These are phyloP conservation scores for Pseudocercospora fuligena DNA, from an alignment of 2,329 filamentous ascomycete species.

Conservation along the genomic window DNA sequence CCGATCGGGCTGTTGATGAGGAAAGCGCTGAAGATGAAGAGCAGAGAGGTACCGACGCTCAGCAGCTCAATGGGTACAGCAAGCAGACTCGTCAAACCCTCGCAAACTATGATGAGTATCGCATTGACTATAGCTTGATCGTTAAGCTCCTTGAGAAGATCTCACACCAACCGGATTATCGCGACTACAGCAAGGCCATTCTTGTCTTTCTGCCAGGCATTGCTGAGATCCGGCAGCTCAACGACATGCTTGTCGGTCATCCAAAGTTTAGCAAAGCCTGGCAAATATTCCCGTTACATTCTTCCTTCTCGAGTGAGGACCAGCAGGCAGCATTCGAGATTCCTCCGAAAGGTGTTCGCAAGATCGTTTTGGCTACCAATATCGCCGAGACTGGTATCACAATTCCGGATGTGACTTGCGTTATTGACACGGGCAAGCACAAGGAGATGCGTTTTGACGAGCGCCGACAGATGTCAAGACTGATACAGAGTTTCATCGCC, in stretches of 20 bases:
- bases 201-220: constrained; percentile 95
- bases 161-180: constrained; percentile 68
- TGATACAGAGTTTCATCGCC: constrained; percentile 95
- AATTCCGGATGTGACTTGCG: constrained; percentile 95
- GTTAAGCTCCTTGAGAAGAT: constrained; percentile 78
- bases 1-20: constrained; percentile 53
- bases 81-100: constrained; percentile 75
- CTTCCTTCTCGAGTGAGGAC: constrained; percentile 92
- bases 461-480: constrained; percentile 81
- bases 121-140: constrained; percentile 87
- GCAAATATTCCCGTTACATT: constrained; percentile 89
- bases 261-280: constrained; percentile 76
- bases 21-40: constrained; percentile 49
- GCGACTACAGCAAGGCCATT: constrained; percentile 82
- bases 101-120: constrained; percentile 82
- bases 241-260: constrained; percentile 81
- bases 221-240: constrained; percentile 71
- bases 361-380: constrained; percentile 96
- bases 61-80: constrained; percentile 74
- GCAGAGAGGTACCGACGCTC: constrained; percentile 57
- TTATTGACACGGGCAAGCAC: constrained; percentile 95
- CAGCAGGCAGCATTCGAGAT: constrained; percentile 91
- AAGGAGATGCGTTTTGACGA: constrained; percentile 98
- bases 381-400: constrained; percentile 99
- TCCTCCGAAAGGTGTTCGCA: constrained; percentile 79